Evolutionary conservation across 176 grass and related monocot species (phyloP), one percentile per base, ranked within the genome.

Genomic region (Chrysopogon serrulatus): DNA sequence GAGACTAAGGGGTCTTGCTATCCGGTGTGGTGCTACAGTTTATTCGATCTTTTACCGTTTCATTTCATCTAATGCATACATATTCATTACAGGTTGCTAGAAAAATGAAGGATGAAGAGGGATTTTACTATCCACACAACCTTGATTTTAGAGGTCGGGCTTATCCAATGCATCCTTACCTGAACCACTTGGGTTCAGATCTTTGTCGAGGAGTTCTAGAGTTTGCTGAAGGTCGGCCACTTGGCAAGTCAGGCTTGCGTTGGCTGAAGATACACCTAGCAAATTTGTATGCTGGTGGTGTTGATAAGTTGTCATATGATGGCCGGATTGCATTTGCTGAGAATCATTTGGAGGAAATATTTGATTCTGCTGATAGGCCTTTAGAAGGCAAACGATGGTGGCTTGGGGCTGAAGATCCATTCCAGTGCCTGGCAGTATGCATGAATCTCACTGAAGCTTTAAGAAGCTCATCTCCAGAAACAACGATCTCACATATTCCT

Each of bases 41-140:
- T 36, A 69, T 35, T 78, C 17, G 23, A 63, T 36, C 15, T 6
- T 24, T 74, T 34, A 40, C 6, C 75, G 11, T 37, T 80, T 59
- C 67, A 37, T 84, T 84, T 68, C 68, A 37, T 85, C 37, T 83
- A 61, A 83, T 70, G n/a, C 44, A 37, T 74, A 54, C 49, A 69
- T 78, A 51, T 79, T 79, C 84, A 75, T 64, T 76, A 66, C 79
- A 98, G 96, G 96, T 98, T 36, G 96, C 91, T 67, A 89, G 96
- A 65, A 90, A 98, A 89, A 79, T 98, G 89, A 95, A 96, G 81
- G 91, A 95, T 57, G 96, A 98, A 78, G 89, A 83, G 23, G 96
- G 91, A 31, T 98, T 98, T 85, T 98, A 94, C 81, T 98, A 98
- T 82, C 96, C 96, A n/a, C 96, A 98, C 80, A 98, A 96, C 78